phyloP scores from a whole-genome alignment of 805 yeast species.

The Candida ponderosae region DNA sequence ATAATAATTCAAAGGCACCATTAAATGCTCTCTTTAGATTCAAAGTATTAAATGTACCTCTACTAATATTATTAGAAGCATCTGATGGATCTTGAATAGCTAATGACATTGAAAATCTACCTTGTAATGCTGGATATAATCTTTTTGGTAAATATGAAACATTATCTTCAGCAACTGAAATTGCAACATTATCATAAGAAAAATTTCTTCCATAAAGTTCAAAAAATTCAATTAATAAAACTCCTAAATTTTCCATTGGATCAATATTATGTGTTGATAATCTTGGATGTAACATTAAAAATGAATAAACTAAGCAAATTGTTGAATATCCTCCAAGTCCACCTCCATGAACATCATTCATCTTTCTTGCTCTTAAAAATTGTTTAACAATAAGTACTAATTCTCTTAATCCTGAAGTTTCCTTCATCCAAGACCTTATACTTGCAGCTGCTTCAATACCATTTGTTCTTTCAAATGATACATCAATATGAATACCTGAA shows the following conservation, averaged over 20 bases:
- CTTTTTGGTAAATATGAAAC: conserved; percentile 54
- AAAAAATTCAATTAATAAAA: conserved; percentile 81
- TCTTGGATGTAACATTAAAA: conserved; percentile 73
- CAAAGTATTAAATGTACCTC: conserved; percentile 76
- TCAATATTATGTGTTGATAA: conserved; percentile 57
- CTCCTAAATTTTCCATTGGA: conserved; percentile 73
- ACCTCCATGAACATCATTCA: conserved; percentile 86
- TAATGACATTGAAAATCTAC: conserved; percentile 50
- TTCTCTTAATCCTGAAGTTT: conserved; percentile 76
- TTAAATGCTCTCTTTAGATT: conserved; percentile 80
- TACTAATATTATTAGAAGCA: conserved; percentile 69
- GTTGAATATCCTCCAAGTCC: conserved; percentile 93
- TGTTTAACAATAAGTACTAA: conserved; percentile 78
- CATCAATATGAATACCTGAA: conserved; percentile 71
- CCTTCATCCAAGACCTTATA: conserved; percentile 65
- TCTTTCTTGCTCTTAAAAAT: conserved; percentile 65
- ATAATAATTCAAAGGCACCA: conserved; percentile 76
- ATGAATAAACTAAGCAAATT: conserved; percentile 79
- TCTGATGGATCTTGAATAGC: conserved; percentile 90
- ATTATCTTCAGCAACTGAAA: conserved; percentile 50
- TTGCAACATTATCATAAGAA: conserved; percentile 72
- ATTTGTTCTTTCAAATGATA: conserved; percentile 80
- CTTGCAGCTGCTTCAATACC: conserved; percentile 78
- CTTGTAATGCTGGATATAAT: conserved; percentile 44
- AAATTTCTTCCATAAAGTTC: conserved; percentile 88